Evolutionary conservation across 192 early-diverging fungal species (phyloP).

Genomic region (Podila epicladia): DNA sequence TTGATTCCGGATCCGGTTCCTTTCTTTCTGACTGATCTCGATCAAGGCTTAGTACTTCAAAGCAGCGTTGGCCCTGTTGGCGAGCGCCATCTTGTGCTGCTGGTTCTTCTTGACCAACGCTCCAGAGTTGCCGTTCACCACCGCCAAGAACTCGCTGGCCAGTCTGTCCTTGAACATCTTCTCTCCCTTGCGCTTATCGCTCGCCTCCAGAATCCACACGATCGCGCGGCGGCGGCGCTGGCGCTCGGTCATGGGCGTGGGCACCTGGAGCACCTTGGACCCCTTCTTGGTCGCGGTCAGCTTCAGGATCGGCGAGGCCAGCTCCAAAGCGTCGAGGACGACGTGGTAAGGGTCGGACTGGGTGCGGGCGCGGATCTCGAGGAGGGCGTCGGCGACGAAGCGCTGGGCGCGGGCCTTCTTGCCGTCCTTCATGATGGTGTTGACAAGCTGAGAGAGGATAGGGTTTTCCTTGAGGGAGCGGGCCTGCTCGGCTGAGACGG

Average conservation of each 20-base stretch:
- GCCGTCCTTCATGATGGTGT: conserved; percentile 93
- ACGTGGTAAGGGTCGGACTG: conserved; percentile 73
- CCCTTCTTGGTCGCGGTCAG: conserved; percentile 76
- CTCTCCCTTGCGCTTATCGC: conserved; percentile 65
- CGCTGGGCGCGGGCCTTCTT: conserved; percentile 85
- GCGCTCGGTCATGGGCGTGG: conserved; percentile 78
- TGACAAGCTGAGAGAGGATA: conserved; percentile 81
- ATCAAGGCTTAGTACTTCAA: conserved; percentile 44
- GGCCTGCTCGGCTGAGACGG: conserved; percentile 46
- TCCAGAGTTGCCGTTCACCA: conserved; percentile 75
- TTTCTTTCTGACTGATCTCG: no score
- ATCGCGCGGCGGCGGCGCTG: conserved; percentile 83
- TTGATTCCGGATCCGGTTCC: no score
- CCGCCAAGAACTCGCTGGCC: conserved; percentile 81
- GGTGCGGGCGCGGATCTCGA: conserved; percentile 70
- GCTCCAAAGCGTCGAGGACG: conserved; percentile 76
- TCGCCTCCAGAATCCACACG: conserved; percentile 87
- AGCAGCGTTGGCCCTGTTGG: conserved; percentile 80
- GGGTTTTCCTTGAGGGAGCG: conserved; percentile 65
- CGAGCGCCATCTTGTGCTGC: conserved; percentile 83
- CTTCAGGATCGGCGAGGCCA: conserved; percentile 80
- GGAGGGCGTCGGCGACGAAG: conserved; percentile 71
- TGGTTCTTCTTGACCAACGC: conserved; percentile 79
- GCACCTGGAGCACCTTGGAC: conserved; percentile 84
- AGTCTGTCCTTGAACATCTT: conserved; percentile 75